phyloP scores from a whole-genome alignment of 352 stramenopile species.

The Phytophthora fragariaefolia region DNA sequence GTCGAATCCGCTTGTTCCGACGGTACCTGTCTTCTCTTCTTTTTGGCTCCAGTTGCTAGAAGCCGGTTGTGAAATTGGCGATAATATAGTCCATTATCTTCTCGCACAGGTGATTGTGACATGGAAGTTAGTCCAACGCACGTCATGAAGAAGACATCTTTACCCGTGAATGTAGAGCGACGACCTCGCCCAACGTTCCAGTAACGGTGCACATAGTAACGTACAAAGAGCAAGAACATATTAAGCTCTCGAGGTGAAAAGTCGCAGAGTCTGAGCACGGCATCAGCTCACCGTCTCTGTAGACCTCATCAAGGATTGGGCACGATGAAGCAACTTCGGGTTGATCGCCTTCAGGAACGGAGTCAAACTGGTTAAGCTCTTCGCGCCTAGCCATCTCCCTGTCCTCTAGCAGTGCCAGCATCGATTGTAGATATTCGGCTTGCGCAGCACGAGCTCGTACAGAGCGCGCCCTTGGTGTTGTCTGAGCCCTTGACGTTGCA shows the following conservation, averaged over 20 bases:
- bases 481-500: too few species aligned
- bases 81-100: neutral
- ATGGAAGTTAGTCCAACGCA: neutral
- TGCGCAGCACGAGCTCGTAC: neutral
- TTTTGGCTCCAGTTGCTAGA: neutral
- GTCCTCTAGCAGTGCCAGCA: neutral
- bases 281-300: neutral
- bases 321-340: neutral
- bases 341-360: neutral
- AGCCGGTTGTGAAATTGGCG: neutral
- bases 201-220: conserved; percentile 2
- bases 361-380: neutral
- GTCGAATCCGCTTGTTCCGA: neutral
- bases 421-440: neutral
- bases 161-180: neutral
- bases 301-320: neutral
- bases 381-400: neutral
- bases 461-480: too few species aligned
- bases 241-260: conserved; percentile 2
- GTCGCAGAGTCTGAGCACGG: conserved; percentile 1
- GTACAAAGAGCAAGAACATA: neutral
- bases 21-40: neutral
- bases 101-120: neutral
- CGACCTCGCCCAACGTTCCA: conserved; percentile 1
- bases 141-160: conserved; percentile 4